Conservation (phyloP, 1,284 basidiomycete genomes). For the Cryptococcus jaspeensis region DNA sequence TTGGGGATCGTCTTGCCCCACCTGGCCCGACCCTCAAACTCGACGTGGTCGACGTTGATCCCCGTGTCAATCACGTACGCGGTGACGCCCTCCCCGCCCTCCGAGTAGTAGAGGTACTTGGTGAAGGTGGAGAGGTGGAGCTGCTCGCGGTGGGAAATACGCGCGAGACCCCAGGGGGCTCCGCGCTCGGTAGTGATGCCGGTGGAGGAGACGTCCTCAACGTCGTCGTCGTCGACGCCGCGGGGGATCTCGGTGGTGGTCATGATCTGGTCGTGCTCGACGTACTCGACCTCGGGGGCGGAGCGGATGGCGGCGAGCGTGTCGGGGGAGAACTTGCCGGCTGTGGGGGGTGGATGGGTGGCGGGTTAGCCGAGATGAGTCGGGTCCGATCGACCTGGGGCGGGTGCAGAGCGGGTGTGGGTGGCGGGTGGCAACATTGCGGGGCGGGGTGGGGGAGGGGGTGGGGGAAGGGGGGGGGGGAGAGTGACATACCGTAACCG, state of each 20-base stretch:
- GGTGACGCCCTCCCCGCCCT: conserved; percentile 87
- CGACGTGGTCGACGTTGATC: conserved; percentile 80
- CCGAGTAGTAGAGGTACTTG: conserved; percentile 72
- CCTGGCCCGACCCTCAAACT: conserved; percentile 80
- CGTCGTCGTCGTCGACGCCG: conserved; percentile 37
- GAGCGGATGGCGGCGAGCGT: conserved; percentile 77
- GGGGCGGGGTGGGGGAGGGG: too few species aligned
- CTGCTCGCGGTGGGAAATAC: conserved; percentile 81
- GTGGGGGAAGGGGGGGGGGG: too few species aligned
- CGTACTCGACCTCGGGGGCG: conserved; percentile 86
- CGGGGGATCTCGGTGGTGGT: conserved; percentile 61
- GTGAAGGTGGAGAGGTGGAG: conserved; percentile 83
- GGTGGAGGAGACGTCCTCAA: conserved; percentile 15
- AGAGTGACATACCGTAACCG: conserved; percentile 45
- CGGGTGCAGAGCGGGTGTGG: neutral
- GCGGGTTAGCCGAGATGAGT: conserved; percentile 4
- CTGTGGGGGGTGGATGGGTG: conserved; percentile 58
- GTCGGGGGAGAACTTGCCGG: conserved; percentile 74
- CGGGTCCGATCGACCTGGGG: neutral
- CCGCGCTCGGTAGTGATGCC: conserved; percentile 61
- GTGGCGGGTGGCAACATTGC: too few species aligned
- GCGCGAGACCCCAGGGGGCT: conserved; percentile 96
- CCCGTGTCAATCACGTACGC: conserved; percentile 67
- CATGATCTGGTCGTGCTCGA: conserved; percentile 91
- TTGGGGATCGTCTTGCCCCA: conserved; percentile 82